These are phyloP conservation scores for Penicillium egyptiacum DNA, from an alignment of 495 filamentous ascomycete species.

Conservation along the genomic window DNA sequence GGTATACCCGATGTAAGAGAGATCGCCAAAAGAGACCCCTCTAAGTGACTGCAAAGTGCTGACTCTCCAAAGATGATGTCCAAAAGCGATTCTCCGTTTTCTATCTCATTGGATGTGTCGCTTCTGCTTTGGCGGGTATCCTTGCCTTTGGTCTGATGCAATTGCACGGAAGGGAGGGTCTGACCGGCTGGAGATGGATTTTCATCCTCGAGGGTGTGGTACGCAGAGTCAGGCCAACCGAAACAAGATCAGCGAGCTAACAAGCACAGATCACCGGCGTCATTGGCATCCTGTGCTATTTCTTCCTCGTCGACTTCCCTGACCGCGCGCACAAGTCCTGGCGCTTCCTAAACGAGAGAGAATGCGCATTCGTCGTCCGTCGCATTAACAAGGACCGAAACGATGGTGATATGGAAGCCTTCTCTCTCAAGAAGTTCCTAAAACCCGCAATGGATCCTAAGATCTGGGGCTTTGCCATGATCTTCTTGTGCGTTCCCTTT, in stretches of 20 bases:
- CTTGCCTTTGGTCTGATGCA: conserved; percentile 66
- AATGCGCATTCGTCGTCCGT: conserved; percentile 56
- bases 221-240: not conserved
- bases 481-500: conserved; percentile 49
- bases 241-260: conserved; percentile 10
- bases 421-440: conserved; percentile 52
- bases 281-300: conserved; percentile 45
- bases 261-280: conserved; percentile 38
- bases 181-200: conserved; percentile 64
- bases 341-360: conserved; percentile 50
- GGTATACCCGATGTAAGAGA: conserved; percentile 58
- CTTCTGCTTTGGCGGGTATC: conserved; percentile 61
- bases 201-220: conserved; percentile 62
- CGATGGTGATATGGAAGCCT: conserved; percentile 52
- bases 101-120: conserved; percentile 63
- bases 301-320: conserved; percentile 61
- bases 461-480: conserved; percentile 61
- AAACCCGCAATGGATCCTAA: conserved; percentile 52
- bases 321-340: conserved; percentile 53
- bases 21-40: not conserved
- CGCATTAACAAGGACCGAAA: conserved; percentile 59
- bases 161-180: conserved; percentile 46
- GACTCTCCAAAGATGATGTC: conserved; percentile 49
- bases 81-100: conserved; percentile 64
- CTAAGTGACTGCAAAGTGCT: not conserved